Evolutionary conservation across 192 early-diverging fungal genomes (phyloP).

Genomic region (Backusella mclennaniae): DNA sequence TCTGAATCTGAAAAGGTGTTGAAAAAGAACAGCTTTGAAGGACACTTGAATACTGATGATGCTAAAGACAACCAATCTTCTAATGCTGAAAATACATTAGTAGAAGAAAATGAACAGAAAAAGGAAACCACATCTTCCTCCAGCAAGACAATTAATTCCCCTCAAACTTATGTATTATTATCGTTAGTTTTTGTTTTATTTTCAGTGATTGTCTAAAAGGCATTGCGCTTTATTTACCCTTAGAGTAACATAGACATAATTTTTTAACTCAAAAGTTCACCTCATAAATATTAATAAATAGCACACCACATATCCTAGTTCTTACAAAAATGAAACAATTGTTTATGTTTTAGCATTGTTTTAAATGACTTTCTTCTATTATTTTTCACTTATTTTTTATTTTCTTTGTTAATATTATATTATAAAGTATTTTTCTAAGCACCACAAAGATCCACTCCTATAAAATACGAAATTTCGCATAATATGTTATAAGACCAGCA

Average conservation of each 20-base stretch:
- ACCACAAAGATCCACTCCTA: too few species aligned
- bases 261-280: neutral
- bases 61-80: neutral
- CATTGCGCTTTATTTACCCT: neutral
- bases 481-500: too few species aligned
- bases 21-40: neutral
- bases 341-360: neutral
- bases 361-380: neutral
- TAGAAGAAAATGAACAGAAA: neutral
- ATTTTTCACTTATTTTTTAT: too few species aligned
- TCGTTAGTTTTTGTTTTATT: neutral
- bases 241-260: neutral
- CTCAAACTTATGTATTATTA: neutral
- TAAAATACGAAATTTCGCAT: too few species aligned
- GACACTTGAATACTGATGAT: neutral
- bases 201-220: neutral
- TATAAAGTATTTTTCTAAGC: too few species aligned
- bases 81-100: neutral
- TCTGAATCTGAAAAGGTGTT: neutral
- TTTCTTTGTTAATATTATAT: too few species aligned
- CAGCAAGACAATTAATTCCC: neutral
- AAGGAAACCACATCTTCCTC: neutral
- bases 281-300: neutral
- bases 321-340: neutral
- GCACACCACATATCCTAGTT: neutral